Percentiles rank a stretch among this genome's conserved stretches.
phyloP scores from a whole-genome alignment of 73 alveolate genomes.

The Tetrahymena thermophila region DNA sequence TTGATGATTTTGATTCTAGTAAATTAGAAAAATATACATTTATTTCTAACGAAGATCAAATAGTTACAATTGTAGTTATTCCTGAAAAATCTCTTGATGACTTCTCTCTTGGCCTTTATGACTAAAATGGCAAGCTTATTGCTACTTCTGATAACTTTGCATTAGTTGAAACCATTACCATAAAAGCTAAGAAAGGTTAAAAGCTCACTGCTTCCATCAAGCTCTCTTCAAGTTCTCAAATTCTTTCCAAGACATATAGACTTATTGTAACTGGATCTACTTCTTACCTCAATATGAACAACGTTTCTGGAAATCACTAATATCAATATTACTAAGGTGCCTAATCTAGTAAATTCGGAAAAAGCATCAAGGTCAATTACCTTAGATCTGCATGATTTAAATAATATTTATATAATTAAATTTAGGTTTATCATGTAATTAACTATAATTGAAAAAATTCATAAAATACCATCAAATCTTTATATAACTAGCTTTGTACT shows the following conservation, averaged over 20 bases:
- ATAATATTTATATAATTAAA: not conserved
- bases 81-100: not conserved
- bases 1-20: not conserved
- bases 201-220: not conserved
- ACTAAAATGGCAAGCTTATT: not conserved
- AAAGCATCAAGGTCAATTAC: not conserved
- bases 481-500: not conserved
- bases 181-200: not conserved
- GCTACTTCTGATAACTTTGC: not conserved
- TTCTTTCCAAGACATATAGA: not conserved
- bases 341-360: not conserved
- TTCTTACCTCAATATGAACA: not conserved
- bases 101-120: slow-evolving; percentile 1
- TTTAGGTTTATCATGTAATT: not conserved
- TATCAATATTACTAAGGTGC: not conserved
- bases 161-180: not conserved
- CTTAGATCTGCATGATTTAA: not conserved
- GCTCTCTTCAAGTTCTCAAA: not conserved
- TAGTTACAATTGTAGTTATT: not conserved
- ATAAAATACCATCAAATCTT: not conserved
- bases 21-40: not conserved
- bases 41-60: not conserved
- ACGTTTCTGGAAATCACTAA: slow-evolving; percentile 5
- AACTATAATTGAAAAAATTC: not conserved
- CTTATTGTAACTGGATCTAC: slow-evolving; percentile 28